Percentiles rank a stretch among this genome's conserved stretches.
These are phyloP conservation scores for Fusarium sp. DNA, from an alignment of 2,329 filamentous ascomycete species.

Conservation along the genomic window DNA sequence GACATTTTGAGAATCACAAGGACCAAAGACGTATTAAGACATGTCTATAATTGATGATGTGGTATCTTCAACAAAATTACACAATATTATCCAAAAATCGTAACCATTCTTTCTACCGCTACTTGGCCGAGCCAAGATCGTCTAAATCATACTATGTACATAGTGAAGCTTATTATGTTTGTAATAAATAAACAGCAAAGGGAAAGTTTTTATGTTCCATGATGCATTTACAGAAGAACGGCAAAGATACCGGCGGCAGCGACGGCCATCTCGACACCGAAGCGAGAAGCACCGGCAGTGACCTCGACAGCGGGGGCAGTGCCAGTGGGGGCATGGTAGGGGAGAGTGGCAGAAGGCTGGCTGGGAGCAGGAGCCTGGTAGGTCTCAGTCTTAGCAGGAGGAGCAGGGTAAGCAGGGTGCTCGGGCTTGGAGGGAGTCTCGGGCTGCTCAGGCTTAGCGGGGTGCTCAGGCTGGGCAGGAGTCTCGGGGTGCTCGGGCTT, in stretches of 20 bases:
- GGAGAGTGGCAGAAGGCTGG: conserved; percentile 36
- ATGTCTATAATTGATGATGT: conserved; percentile 1
- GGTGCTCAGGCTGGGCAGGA: conserved; percentile 11
- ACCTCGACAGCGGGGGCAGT: conserved; percentile 36
- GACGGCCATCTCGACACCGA: conserved; percentile 44
- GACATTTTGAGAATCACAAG: neutral
- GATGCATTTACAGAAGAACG: conserved; percentile 47
- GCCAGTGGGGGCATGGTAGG: conserved; percentile 30
- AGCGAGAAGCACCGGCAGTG: conserved; percentile 47
- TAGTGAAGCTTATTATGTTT: conserved; percentile 43
- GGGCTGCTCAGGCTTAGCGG: conserved; percentile 6
- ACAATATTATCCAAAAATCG: conserved; percentile 35
- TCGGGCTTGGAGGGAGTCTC: neutral
- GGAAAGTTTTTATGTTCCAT: conserved; percentile 28
- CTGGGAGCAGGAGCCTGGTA: conserved; percentile 23
- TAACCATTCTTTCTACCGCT: conserved; percentile 40
- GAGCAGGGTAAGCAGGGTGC: conserved; percentile 14
- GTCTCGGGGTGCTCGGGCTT: conserved; percentile 17
- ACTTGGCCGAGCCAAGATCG: conserved; percentile 34
- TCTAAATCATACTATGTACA: conserved; percentile 46
- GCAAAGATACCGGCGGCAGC: conserved; percentile 47
- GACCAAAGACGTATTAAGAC: neutral
- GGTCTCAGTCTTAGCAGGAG: conserved; percentile 15
- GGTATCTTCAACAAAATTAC: conserved; percentile 25
- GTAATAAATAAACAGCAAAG: conserved; percentile 36